Percentiles rank a stretch among this genome's conserved stretches.
These are phyloP conservation scores for Annulohypoxylon moriforme DNA, from an alignment of 495 filamentous ascomycete species.

Conservation along the genomic window DNA sequence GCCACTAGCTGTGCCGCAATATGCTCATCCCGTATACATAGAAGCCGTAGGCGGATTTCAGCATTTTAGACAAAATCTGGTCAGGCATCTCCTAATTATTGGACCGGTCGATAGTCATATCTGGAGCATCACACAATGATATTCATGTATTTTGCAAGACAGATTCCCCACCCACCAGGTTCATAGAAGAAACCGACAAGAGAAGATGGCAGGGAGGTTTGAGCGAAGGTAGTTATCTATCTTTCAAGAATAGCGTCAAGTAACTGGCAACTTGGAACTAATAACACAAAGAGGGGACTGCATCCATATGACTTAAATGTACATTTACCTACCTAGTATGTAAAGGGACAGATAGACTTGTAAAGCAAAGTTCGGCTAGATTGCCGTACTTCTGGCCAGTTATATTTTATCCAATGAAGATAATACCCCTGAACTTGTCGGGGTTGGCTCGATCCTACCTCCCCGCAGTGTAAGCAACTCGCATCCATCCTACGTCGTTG, in stretches of 20 bases:
- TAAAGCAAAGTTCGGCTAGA: neutral
- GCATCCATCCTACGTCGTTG: neutral
- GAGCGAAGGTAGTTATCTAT: neutral
- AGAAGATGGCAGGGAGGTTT: neutral
- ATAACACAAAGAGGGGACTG: neutral
- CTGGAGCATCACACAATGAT: neutral
- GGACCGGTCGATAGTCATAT: neutral
- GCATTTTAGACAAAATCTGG: neutral
- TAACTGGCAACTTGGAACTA: neutral
- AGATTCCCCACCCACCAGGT: neutral
- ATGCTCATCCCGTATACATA: neutral
- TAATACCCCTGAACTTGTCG: slow-evolving; percentile 1
- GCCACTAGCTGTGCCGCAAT: neutral
- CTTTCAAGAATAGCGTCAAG: neutral
- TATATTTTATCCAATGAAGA: neutral
- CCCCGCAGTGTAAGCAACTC: slow-evolving; percentile 22
- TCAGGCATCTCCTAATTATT: neutral
- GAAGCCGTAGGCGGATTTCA: neutral
- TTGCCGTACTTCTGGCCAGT: neutral
- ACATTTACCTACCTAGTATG: no score
- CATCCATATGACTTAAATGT: no score
- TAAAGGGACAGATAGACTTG: neutral
- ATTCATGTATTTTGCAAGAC: neutral
- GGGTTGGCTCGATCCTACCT: neutral
- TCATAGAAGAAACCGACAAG: neutral